Base-by-base conservation (phyloP, 139 green algal genomes). In the Chlamydomonas sphaeroides region DNA sequence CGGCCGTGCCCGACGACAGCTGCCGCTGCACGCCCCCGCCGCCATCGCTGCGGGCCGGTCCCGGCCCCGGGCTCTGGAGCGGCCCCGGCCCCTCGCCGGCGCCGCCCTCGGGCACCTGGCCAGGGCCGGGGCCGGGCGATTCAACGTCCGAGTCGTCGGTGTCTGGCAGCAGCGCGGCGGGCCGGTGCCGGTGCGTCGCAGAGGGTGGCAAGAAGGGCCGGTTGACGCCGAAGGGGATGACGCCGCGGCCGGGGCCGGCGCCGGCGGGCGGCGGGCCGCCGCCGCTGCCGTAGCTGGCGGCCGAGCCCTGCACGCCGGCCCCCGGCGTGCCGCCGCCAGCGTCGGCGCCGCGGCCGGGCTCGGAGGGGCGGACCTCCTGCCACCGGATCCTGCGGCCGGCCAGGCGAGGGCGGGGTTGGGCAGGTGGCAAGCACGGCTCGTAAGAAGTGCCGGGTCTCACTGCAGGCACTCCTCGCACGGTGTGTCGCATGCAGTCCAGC, bases 161-260 rank as follows among this genome's bases (percentile, higher is more conserved):
- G n/a, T n/a, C n/a, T n/a, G n/a, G n/a, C 15, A 48, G 41, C 14
- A 18, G 0, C 26, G 36, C 30, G 39, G 53, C 8, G n/a, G n/a
- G n/a, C n/a, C n/a, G n/a, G n/a, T n/a, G n/a, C n/a, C n/a, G n/a
- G n/a, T n/a, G n/a, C 8, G 3, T 5, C 11, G 41, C 25, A 17
- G 61, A 70, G 5, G 59, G 28, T 5, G 59, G 26, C 5, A 53
- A 5, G 30, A 62, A 61, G 21, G 74, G 74, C 23, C 59, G 74
- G 61, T 80, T 80, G 39, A 80, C 41, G 61, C 74, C 74, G 39
- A 80, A 80, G n/a, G 74, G 74, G 5, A 80, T 80, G 6, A 80
- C 41, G 17, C 74, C 30, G 17, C 74, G 39, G 7, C 56, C 56
- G 2, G 2, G 8, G 26, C 25, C 11, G n/a, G 26, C 59, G 10